Base-by-base conservation (phyloP, 2,329 filamentous ascomycete species). In the Capronia epimyces region DNA sequence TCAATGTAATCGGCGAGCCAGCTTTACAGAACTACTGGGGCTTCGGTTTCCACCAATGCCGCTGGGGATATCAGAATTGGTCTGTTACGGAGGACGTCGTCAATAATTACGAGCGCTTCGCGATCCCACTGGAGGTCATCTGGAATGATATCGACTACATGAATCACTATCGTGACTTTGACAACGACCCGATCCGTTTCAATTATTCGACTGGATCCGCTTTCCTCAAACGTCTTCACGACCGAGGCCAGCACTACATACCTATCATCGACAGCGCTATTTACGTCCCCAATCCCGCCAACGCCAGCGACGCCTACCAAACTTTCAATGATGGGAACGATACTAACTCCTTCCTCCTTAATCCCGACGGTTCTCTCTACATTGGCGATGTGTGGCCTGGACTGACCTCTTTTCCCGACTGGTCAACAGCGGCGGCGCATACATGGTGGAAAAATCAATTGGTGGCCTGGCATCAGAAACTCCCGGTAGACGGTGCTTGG, bases 11-110 rank as follows among this genome's bases (percentile, higher is more conserved):
- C 45, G 87, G 87, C 0, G 70, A 87, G 3, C 87, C 87, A 1
- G 82, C 82, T 0, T 83, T 91, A 80, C 84, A 90, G 63, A 83
- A 86, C 59, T 93, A 93, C 69, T 91, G 81, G 75, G 81, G 83
- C 0, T 81, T 94, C 53, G 89, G 89, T 0, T 91, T 78, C 64
- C 88, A 94, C 58, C 87, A 94, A 65, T 91, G 87, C 61, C 78
- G 86, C 52, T 93, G 87, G 82, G 88, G 87, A 1, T 93, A 93
- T 65, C 71, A 76, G 32, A 88, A 87, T 61, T 89, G 84, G 81
- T 78, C 52, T 6, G 56, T 57, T 16, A 56, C 88, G 2, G 76
- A 84, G 56, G 78, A 78, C 57, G 73, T 80, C 9, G 71, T 79
- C 25, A 68, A 76, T 42, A 74, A 72, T 45, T 79, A 77, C 64